These are phyloP conservation scores for Amanita brunnescens DNA, from an alignment of 768 basidiomycete species.

Conservation along the genomic window DNA sequence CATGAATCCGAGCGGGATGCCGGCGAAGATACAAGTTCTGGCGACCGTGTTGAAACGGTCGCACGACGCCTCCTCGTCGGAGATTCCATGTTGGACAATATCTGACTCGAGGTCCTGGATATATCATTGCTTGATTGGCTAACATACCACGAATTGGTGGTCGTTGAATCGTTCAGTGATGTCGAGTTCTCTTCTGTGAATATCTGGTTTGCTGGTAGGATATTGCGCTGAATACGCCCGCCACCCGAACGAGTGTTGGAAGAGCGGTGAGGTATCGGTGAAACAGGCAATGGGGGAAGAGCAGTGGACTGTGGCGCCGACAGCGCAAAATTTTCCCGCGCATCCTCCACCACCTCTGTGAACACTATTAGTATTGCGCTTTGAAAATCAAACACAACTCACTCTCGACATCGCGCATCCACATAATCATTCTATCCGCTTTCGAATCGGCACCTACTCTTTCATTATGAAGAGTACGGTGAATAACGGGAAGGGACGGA, in stretches of 20 bases:
- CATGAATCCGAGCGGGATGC: constrained; percentile 32
- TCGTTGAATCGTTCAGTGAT: background rate
- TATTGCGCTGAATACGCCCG: constrained; percentile 51
- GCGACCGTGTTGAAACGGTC: constrained; percentile 61
- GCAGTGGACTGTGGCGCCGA: constrained; percentile 34
- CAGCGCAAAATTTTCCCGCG: constrained; percentile 64
- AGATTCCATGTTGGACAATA: constrained; percentile 29
- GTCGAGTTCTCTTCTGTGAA: constrained; percentile 38
- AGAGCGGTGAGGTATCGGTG: constrained; percentile 41
- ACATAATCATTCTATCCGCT: constrained; percentile 65
- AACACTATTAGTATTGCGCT: constrained; percentile 8
- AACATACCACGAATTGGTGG: constrained; percentile 23
- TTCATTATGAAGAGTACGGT: constrained; percentile 44
- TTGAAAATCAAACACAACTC: constrained; percentile 21
- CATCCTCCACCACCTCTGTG: constrained; percentile 75
- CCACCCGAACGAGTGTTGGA: constrained; percentile 34
- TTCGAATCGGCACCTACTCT: constrained; percentile 44
- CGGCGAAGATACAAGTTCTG: constrained; percentile 28
- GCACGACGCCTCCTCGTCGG: constrained; percentile 46
- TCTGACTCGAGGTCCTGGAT: constrained; percentile 18
- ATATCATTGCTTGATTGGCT: constrained; percentile 20
- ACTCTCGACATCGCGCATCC: constrained; percentile 84
- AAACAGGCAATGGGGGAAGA: constrained; percentile 56
- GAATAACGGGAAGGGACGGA: constrained; percentile 45
- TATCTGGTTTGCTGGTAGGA: constrained; percentile 63